Evolutionary conservation across 169 alveolate species (phyloP).

Genomic region (Amoebophrya sp.): DNA sequence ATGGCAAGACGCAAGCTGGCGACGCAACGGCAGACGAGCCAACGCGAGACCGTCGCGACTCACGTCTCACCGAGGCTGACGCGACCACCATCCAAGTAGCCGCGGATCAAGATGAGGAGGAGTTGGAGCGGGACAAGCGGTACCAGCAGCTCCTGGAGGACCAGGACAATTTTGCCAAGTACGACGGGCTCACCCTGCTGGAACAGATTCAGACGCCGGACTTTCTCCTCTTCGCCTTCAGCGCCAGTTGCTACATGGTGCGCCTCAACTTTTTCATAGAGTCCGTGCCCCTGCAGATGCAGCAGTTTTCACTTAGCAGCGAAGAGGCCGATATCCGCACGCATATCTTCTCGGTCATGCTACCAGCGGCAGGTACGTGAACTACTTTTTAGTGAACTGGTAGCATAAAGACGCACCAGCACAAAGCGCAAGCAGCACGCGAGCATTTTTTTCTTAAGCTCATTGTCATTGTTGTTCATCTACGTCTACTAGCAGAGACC

Average conservation of each 20-base stretch:
- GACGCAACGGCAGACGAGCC: too few species aligned
- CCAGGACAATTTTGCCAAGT: not conserved
- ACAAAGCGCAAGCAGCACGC: not conserved
- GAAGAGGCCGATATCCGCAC: not conserved
- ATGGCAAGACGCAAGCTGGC: too few species aligned
- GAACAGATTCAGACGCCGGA: not conserved
- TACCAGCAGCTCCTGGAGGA: too few species aligned
- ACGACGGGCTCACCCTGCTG: not conserved
- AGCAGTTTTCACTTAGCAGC: not conserved
- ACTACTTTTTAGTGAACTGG: not conserved
- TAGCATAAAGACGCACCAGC: not conserved
- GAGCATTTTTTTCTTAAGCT: not conserved
- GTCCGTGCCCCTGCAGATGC: not conserved
- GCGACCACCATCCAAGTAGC: too few species aligned
- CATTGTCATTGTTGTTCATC: not conserved
- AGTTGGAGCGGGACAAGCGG: too few species aligned
- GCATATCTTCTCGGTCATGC: not conserved
- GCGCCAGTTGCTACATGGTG: not conserved
- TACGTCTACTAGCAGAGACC: not conserved
- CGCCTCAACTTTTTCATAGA: not conserved
- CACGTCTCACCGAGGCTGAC: too few species aligned
- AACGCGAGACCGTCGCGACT: too few species aligned
- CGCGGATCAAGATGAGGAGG: too few species aligned
- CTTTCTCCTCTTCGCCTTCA: not conserved
- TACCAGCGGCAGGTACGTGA: not conserved